Conservation (phyloP, 2,329 filamentous ascomycete genomes). For the Claviceps capensis region DNA sequence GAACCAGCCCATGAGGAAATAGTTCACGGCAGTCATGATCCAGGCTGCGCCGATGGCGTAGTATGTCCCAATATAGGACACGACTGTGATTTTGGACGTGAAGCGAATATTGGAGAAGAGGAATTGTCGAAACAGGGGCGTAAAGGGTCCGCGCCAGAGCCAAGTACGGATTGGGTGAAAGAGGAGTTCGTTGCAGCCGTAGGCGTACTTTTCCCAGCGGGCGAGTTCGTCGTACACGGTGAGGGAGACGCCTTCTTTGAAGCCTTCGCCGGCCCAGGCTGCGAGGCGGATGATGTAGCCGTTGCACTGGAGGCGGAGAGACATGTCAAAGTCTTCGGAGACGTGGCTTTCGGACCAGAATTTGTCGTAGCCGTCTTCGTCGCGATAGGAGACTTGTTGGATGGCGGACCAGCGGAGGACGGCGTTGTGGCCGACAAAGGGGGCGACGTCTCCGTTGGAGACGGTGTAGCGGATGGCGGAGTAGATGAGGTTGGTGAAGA, state of each 20-base stretch:
- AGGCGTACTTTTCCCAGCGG: constrained; percentile 79
- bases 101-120: constrained; percentile 59
- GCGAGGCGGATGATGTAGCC: constrained; percentile 63
- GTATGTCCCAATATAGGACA: constrained; percentile 69
- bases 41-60: constrained; percentile 66
- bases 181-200: constrained; percentile 69
- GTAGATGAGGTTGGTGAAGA: constrained; percentile 64
- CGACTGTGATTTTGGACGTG: constrained; percentile 61
- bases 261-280: constrained; percentile 61
- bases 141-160: constrained; percentile 62
- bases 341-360: constrained; percentile 74
- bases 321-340: constrained; percentile 74
- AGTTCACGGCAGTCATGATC: constrained; percentile 60
- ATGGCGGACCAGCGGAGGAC: constrained; percentile 63
- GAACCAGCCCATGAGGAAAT: constrained; percentile 64
- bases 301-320: constrained; percentile 57
- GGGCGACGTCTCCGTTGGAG: constrained; percentile 61
- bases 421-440: constrained; percentile 72
- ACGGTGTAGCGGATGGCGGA: constrained; percentile 67
- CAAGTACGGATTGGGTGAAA: constrained; percentile 68
- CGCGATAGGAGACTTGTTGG: constrained; percentile 57
- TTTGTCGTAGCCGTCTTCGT: constrained; percentile 60
- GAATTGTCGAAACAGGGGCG: constrained; percentile 63
- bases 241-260: constrained; percentile 72
- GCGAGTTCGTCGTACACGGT: constrained; percentile 77